Evolutionary conservation across 2,329 filamentous ascomycete genomes (phyloP), one percentile per base, ranked within the genome.

Genomic region (Erysiphe pulchra): DNA sequence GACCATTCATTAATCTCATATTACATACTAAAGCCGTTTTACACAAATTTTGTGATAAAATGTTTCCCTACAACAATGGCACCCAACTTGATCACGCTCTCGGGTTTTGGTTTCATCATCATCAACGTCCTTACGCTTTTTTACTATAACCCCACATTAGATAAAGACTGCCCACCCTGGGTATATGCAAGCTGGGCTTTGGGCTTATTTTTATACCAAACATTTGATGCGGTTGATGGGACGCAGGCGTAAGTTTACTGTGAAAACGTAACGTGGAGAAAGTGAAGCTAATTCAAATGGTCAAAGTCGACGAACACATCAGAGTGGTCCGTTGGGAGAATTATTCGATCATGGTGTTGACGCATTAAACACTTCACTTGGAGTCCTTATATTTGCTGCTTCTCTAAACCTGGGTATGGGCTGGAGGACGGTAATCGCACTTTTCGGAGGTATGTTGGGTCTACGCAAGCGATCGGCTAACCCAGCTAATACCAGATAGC

Each of bases 301-400:
- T 44, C 45, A 36, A 50, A 84, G 80, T 47, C 76, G 87, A 56
- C 77, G 90, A 59, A 98, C 90, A 17, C 76, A 71, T 53, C 90
- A 95, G 60, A 92, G 83, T 58, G 87, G 90, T 12, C 90, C 90
- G 7, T 68, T 98, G 31, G 90, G 90, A 52, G 90, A 98, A 62
- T 73, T 98, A 20, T 98, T 98, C 59, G 90, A 98, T 60, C 90
- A 98, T 62, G 86, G 85, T 50, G 90, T 98, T 52, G 90, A 98
- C 62, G 90, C 90, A 30, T 74, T 92, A 59, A 98, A 98, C 62
- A 98, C 90, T 4, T 79, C 77, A n/a, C 74, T 98, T 52, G 90
- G 92, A 58, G 82, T 87, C 34, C 69, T 95, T 48, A 73, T 98
- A 53, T 98, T 98, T 58, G 82, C 85, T 11, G 85, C 79, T 32